Evolutionary conservation across 1,284 basidiomycete species (phyloP), one percentile per base, ranked within the genome.

Genomic region (Ustilago crameri): DNA sequence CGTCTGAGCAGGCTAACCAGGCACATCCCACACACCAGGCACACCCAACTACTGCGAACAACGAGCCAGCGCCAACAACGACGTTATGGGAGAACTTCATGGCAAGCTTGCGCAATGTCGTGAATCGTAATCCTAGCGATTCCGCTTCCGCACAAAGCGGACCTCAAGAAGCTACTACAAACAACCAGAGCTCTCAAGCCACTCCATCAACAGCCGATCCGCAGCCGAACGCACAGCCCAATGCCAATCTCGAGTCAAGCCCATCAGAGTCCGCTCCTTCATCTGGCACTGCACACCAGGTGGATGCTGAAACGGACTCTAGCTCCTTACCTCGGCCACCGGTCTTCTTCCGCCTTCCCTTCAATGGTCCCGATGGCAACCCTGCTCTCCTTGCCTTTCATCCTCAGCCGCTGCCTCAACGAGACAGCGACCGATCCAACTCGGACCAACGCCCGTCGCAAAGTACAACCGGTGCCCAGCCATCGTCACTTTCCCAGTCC

Each of bases 311-410:
- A 22, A 14, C 45, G n/a, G 47, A 54, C 4, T 17, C 50, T 3
- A 41, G 10, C 30, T 30, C 14, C 15, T 32, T 51, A 15, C 53
- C 57, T 2, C 54, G 45, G 17, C 56, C 64, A 15, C 54, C 68
- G 9, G 59, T 75, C 34, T 67, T 52, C 52, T 78, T 78, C 49
- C 59, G 74, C 20, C 50, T 78, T 23, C 76, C 76, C 14, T 74
- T 74, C 49, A 47, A 42, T 30, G 64, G 56, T 7, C 45, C 61
- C 1, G 66, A 78, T 27, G 76, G 76, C 23, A 53, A 42, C 7
- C 67, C 66, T 10, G 76, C 66, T n/a, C 47, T 74, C 9, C 66
- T 78, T 22, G 74, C 74, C 9, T 78, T 78, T 55, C 52, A 58
- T 48, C 71, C 74, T 3, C 50, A 60, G 24, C 70, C 74, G 1